Base-by-base conservation (phyloP, 78 protist species). In the Isochrysis galbana region DNA sequence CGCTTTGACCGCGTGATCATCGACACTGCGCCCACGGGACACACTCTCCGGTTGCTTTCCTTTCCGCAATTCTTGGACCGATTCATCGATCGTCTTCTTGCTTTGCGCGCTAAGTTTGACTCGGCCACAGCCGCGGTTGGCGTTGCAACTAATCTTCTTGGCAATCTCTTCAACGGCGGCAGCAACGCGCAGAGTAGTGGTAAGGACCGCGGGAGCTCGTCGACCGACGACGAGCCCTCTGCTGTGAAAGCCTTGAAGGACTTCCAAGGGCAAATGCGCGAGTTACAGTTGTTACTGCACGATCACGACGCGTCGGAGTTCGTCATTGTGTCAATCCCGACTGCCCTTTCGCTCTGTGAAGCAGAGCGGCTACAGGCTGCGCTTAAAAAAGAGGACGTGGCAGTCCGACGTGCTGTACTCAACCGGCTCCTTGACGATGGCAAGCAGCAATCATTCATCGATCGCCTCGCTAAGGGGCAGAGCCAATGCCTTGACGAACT, bases 11-110 rank as follows among this genome's bases (percentile, higher is more conserved):
- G 89, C 29, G 47, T 84, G 29, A 7, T 84, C n/a, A 34, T 84
- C 89, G 89, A 84, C 89, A 84, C 89, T 11, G 89, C 89, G 89
- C 89, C 89, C 72, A 84, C 89, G 44, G 89, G 89, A 19, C 89
- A 84, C 89, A 84, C 89, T 26, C 89, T 84, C n/a, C 61, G 89
- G 44, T 42, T 84, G 44, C 89, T 84, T n/a, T 1, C 36, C 70
- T 84, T 84, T 42, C 89, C 89, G 41, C 46, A 84, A 14, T 84
- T 84, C 44, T 69, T 84, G 45, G 89, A 47, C 69, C 42, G 45
- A 7, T 46, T 84, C 70, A 26, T 84, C 89, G 38, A 1, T 23
- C 61, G 69, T 21, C 41, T 84, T 17, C 61, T 84, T 14, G 25
- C 32, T 29, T 69, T 84, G 45, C 89, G 69, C 47, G 0, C 1